Percentiles rank a stretch among this genome's conserved stretches.
phyloP scores from a whole-genome alignment of 306 rosid genomes.

The Cicer chorassanicum region DNA sequence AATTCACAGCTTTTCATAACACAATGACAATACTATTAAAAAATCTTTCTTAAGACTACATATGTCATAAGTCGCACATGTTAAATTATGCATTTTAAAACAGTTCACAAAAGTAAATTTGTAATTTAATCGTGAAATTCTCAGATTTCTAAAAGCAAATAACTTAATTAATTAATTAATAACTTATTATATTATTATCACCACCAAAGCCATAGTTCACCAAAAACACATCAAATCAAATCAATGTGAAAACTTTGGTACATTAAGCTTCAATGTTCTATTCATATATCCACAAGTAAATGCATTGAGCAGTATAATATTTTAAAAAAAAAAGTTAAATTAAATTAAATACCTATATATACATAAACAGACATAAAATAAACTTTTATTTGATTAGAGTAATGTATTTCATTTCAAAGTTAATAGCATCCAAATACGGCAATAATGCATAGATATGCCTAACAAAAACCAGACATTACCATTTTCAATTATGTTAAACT shows the following conservation, averaged over 20 bases:
- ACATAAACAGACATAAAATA: not conserved
- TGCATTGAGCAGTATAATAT: not conserved
- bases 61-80: not conserved
- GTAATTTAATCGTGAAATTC: not conserved
- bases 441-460: not conserved
- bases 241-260: not conserved
- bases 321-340: not conserved
- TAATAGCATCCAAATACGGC: slow-evolving; percentile 10
- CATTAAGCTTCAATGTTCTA: not conserved
- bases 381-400: not conserved
- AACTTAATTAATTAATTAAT: not conserved
- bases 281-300: not conserved
- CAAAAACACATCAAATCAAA: not conserved
- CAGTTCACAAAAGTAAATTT: not conserved
- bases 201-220: slow-evolving; percentile 12
- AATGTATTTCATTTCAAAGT: not conserved
- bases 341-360: not conserved
- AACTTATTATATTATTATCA: not conserved
- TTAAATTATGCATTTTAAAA: slow-evolving; percentile 6
- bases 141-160: not conserved
- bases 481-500: not conserved
- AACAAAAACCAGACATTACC: not conserved
- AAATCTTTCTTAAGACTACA: not conserved
- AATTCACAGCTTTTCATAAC: slow-evolving; percentile 10
- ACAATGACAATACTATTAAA: not conserved